Conservation (phyloP, 177 flowering plant genomes). For the Vitis hybrid region DNA sequence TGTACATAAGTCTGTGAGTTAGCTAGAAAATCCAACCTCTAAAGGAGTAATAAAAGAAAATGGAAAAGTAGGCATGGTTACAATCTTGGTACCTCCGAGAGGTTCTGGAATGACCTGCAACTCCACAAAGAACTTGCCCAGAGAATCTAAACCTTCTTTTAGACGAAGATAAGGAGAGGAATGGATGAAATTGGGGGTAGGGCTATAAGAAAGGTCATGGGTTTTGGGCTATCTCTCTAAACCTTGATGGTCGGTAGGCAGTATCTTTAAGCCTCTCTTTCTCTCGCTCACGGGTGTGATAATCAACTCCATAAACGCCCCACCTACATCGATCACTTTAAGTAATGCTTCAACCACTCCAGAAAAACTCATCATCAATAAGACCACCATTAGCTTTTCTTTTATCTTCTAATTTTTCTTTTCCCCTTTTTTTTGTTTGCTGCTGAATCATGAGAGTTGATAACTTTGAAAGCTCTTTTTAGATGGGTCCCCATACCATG, state of each 20-base stretch:
- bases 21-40: too few species aligned
- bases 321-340: conserved; percentile 20
- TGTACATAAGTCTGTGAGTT: too few species aligned
- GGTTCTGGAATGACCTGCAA: not conserved
- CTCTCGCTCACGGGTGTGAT: conserved; percentile 17
- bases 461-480: not conserved
- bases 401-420: not conserved
- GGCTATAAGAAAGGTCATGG: too few species aligned
- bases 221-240: too few species aligned
- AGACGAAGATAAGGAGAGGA: not conserved
- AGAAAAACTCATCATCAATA: not conserved
- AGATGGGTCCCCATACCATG: not conserved
- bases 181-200: not conserved
- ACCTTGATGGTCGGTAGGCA: not conserved
- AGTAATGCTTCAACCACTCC: conserved; percentile 24
- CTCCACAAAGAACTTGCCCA: not conserved
- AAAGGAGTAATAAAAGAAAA: too few species aligned
- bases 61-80: too few species aligned
- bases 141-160: not conserved
- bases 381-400: conserved; percentile 4
- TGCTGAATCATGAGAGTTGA: conserved; percentile 4
- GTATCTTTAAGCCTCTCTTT: not conserved
- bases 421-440: not conserved
- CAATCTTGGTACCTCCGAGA: too few species aligned
- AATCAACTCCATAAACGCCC: conserved; percentile 16